Evolutionary conservation across 2,329 filamentous ascomycete genomes (phyloP).

Genomic region (Eutypa lata): DNA sequence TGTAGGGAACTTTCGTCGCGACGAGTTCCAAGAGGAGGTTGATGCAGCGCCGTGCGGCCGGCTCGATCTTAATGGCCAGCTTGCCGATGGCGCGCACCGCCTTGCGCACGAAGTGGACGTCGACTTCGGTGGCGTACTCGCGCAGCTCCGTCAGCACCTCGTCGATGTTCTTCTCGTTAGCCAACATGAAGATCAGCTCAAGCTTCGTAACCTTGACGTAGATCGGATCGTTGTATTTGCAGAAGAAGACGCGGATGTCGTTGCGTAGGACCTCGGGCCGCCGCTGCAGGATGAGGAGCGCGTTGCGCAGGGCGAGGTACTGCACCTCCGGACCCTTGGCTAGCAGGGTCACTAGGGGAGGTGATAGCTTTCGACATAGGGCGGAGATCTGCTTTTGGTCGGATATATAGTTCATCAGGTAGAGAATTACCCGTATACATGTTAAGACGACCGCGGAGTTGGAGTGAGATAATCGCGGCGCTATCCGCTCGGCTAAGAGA

Average conservation of each 20-base stretch:
- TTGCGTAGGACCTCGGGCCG: slow-evolving; percentile 91
- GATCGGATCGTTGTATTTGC: slow-evolving; percentile 99
- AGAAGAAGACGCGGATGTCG: slow-evolving; percentile 98
- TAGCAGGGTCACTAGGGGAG: slow-evolving; percentile 87
- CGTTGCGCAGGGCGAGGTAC: slow-evolving; percentile 90
- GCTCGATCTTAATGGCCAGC: slow-evolving; percentile 97
- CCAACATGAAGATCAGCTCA: slow-evolving; percentile 98
- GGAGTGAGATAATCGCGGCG: slow-evolving; percentile 92
- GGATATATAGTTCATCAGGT: slow-evolving; percentile 97
- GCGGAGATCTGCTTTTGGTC: slow-evolving; percentile 85
- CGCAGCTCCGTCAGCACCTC: slow-evolving; percentile 91
- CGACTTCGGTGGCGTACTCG: slow-evolving; percentile 97
- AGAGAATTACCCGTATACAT: slow-evolving; percentile 92
- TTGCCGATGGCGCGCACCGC: slow-evolving; percentile 97
- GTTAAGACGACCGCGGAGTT: slow-evolving; percentile 96
- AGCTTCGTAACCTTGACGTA: slow-evolving; percentile 99
- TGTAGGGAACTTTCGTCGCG: slow-evolving; percentile 97
- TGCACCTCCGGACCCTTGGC: slow-evolving; percentile 98
- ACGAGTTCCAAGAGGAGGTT: slow-evolving; percentile 89
- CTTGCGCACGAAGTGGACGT: slow-evolving; percentile 97
- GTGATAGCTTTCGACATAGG: slow-evolving; percentile 88
- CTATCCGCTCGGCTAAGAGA: slow-evolving; percentile 86
- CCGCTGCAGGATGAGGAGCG: slow-evolving; percentile 87
- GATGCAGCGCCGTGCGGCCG: slow-evolving; percentile 86
- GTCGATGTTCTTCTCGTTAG: slow-evolving; percentile 90